Conservation (phyloP, 1,284 basidiomycete species). For the Ceraceosorus bombacis region DNA sequence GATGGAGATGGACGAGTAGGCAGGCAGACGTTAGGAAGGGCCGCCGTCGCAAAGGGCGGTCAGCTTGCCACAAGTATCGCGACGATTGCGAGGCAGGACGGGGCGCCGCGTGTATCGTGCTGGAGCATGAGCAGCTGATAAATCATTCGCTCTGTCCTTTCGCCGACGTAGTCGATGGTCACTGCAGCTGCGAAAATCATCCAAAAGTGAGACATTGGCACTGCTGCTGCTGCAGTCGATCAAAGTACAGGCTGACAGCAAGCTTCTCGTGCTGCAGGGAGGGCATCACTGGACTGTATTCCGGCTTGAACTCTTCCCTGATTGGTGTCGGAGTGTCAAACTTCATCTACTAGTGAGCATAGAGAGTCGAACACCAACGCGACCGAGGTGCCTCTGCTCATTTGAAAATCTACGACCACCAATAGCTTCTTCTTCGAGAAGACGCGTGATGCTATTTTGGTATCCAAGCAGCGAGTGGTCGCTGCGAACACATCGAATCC, state of each 20-base stretch:
- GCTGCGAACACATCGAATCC: slow-evolving; percentile 51
- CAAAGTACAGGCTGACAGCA: neutral
- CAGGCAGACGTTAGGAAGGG: neutral
- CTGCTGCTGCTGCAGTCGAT: too few relatives aligned
- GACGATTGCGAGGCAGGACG: too few relatives aligned
- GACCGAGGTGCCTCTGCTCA: too few relatives aligned
- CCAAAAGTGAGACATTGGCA: slow-evolving; percentile 51
- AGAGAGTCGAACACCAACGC: too few relatives aligned
- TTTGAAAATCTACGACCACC: too few relatives aligned
- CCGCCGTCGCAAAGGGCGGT: neutral
- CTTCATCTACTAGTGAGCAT: slow-evolving; percentile 54
- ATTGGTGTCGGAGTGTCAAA: slow-evolving; percentile 90
- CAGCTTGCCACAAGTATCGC: too few relatives aligned
- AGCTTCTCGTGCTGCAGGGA: slow-evolving; percentile 51
- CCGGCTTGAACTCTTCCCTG: slow-evolving; percentile 75
- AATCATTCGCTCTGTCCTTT: too few relatives aligned
- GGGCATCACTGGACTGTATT: slow-evolving; percentile 77
- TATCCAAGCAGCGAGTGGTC: slow-evolving; percentile 43
- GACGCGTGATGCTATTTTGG: slow-evolving; percentile 43
- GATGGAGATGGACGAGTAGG: neutral
- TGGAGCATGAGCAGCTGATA: too few relatives aligned
- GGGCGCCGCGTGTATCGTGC: too few relatives aligned
- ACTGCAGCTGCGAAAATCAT: slow-evolving; percentile 63
- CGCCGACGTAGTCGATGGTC: slow-evolving; percentile 26
- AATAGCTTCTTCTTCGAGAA: slow-evolving; percentile 48